phyloP scores from a whole-genome alignment of 1,139 yeast species.

The Kurtzmaniella quercitrusa region DNA sequence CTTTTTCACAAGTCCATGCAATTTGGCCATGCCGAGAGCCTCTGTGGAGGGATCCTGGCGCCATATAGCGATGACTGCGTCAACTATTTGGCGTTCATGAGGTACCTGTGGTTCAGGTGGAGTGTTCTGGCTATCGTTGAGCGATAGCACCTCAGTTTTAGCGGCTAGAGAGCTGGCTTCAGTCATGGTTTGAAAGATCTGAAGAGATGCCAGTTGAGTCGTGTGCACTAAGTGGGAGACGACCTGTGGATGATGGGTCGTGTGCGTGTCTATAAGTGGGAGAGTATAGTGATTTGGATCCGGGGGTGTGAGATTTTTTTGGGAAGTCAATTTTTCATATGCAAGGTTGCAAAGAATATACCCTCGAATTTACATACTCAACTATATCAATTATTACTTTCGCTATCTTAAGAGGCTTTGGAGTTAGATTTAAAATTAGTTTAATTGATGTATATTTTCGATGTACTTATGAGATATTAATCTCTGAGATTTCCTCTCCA shows the following conservation, averaged over 20 bases:
- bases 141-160: constrained; percentile 28
- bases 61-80: constrained; percentile 63
- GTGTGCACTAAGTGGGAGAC: not conserved
- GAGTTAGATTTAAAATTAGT: too few species aligned
- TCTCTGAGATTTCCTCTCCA: too few species aligned
- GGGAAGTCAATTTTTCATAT: too few species aligned
- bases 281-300: not conserved
- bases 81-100: constrained; percentile 60
- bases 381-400: too few species aligned
- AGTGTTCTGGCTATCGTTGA: constrained; percentile 28
- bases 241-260: not conserved
- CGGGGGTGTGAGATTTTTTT: too few species aligned
- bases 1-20: constrained; percentile 48
- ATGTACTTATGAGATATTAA: too few species aligned
- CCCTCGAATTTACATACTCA: too few species aligned
- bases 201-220: not conserved
- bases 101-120: constrained; percentile 43
- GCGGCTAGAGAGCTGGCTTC: constrained; percentile 7
- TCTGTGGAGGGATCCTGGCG: constrained; percentile 64
- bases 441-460: too few species aligned
- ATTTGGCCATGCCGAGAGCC: constrained; percentile 49
- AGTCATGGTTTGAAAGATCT: not conserved
- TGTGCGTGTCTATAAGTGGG: not conserved
- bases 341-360: too few species aligned
- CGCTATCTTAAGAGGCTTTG: too few species aligned